Evolutionary conservation across 2,329 filamentous ascomycete species (phyloP), one percentile per base, ranked within the genome.

Genomic region (Ceratocystis diversiconidia): DNA sequence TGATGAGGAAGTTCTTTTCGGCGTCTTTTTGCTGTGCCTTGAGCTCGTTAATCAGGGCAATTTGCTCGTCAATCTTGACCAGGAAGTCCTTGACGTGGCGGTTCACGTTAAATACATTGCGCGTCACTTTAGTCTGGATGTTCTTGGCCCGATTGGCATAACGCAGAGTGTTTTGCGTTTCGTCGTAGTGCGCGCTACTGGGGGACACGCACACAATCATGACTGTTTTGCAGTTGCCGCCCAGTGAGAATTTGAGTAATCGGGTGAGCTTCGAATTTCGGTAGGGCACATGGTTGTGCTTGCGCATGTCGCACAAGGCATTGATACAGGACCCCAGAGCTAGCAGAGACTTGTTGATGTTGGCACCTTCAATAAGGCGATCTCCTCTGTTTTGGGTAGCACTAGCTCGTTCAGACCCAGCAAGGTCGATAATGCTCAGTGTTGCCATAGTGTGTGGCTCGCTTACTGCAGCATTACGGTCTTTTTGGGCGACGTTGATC

Each of bases 141-240:
- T 99, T 99, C 83, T 99, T 99, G 67, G 94, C 94, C 70, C 94
- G 84, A 75, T 99, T 97, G 62, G 94, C 94, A 72, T 99, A 99
- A 71, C 95, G 89, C 19, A 99, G 80, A 0, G 94, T 99, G 75
- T 99, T 99, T 72, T 99, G 94, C 0, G 92, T 96, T 76, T 99
- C 94, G 74, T 99, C 94, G 71, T 94, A 99, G 76, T 99, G 94
- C 4, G 89, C 88, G 72, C 94, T 97, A 0, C 91, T 96, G 1
- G 94, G 94, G 70, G 92, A 96, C 64, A 99, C 90, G 72, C 94
- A 99, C 30, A 99, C 94, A 74, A 99, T 97, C 94, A 99, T 99
- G 74, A 99, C 94, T 0, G 94, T 99, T 76, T 92, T 95, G 81
- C 94, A 99, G 75, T 99, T 99, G 2, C 94, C 94, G 36, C 94